Evolutionary conservation across 1,139 yeast species (phyloP).

Genomic region (Yamadazyma sp.): DNA sequence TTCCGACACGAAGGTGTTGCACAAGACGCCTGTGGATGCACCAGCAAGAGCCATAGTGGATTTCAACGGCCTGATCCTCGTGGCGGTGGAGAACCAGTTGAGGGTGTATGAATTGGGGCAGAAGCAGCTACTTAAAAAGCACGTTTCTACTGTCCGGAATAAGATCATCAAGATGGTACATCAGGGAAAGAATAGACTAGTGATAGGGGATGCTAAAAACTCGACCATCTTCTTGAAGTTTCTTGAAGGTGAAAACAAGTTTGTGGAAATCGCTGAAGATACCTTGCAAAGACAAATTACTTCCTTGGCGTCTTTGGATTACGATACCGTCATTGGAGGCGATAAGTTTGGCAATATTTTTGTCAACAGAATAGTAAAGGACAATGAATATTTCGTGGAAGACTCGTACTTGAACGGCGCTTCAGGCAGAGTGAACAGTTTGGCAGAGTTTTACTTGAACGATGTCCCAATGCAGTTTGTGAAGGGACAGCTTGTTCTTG

Average conservation of each 20-base stretch:
- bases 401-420: conserved; percentile 46
- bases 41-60: conserved; percentile 50
- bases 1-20: conserved; percentile 39
- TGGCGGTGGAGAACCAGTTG: conserved; percentile 54
- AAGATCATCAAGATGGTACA: conserved; percentile 53
- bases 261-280: conserved; percentile 73
- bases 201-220: conserved; percentile 62
- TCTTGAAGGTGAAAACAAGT: conserved; percentile 45
- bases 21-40: conserved; percentile 58
- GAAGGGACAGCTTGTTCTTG: conserved; percentile 53
- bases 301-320: conserved; percentile 59
- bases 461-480: conserved; percentile 70
- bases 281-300: conserved; percentile 67
- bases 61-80: conserved; percentile 65
- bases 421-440: conserved; percentile 50
- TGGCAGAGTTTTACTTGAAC: conserved; percentile 64
- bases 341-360: conserved; percentile 85
- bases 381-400: conserved; percentile 27
- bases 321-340: conserved; percentile 78
- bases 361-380: conserved; percentile 58
- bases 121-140: conserved; percentile 73
- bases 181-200: conserved; percentile 56
- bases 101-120: conserved; percentile 74
- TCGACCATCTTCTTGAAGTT: conserved; percentile 62
- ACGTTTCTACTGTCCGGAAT: conserved; percentile 40